Evolutionary conservation across 352 stramenopile genomes (phyloP).

Genomic region (Peronospora farinosa): DNA sequence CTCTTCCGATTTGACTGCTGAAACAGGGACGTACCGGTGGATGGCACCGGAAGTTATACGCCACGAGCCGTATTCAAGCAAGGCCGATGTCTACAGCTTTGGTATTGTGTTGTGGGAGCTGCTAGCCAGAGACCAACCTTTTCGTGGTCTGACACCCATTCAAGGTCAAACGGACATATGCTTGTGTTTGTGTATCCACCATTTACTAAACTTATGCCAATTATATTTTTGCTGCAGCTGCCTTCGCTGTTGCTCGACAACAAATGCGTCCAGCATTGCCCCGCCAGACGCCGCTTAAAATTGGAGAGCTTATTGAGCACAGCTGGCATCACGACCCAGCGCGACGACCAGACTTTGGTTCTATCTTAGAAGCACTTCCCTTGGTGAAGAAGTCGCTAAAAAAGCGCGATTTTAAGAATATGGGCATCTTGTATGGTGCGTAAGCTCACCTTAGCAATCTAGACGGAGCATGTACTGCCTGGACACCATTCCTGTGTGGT

Average conservation of each 20-base stretch:
- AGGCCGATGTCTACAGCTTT: constrained; percentile 94
- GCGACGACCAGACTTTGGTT: constrained; percentile 64
- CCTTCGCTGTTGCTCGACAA: constrained; percentile 79
- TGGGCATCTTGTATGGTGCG: constrained; percentile 50
- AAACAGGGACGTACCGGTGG: constrained; percentile 89
- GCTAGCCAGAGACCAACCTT: constrained; percentile 79
- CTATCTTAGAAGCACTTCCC: constrained; percentile 69
- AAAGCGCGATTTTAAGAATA: constrained; percentile 84
- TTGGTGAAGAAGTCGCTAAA: constrained; percentile 77
- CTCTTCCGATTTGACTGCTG: constrained; percentile 73
- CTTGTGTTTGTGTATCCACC: neutral
- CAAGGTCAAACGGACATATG: constrained; percentile 45
- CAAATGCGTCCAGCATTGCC: constrained; percentile 80
- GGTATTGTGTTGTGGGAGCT: constrained; percentile 85
- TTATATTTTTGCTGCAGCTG: constrained; percentile 31
- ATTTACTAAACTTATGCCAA: constrained; percentile 6
- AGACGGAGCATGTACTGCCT: constrained; percentile 14
- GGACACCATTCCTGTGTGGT: neutral
- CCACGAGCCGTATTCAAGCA: constrained; percentile 90
- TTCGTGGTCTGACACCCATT: constrained; percentile 76
- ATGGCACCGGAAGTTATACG: constrained; percentile 94
- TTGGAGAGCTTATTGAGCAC: constrained; percentile 74
- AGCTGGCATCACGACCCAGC: constrained; percentile 81
- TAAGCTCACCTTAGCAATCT: constrained; percentile 10
- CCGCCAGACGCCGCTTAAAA: constrained; percentile 74